A percentile compares a stretch with the other conserved stretches of the same genome.
phyloP scores from a whole-genome alignment of 495 filamentous ascomycete species.

The Lasiosphaeria miniovina region DNA sequence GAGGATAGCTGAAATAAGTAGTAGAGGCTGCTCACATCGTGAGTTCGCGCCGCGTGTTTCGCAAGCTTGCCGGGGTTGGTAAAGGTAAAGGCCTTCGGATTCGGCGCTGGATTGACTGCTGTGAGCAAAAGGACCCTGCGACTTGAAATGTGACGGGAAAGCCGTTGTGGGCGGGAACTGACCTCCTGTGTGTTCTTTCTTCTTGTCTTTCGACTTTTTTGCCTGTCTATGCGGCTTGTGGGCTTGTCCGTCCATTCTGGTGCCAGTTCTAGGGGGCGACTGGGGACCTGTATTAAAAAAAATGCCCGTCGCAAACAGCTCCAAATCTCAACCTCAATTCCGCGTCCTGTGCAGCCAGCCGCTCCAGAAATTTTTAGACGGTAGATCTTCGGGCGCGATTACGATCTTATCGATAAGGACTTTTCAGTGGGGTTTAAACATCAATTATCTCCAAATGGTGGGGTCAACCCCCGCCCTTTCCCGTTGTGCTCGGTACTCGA shows the following conservation, averaged over 20 bases:
- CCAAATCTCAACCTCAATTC: slow-evolving; percentile 5
- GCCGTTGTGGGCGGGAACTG: slow-evolving; percentile 9
- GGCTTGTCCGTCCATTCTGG: slow-evolving; percentile 73
- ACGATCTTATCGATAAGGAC: slow-evolving; percentile 27
- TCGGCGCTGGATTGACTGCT: slow-evolving; percentile 50
- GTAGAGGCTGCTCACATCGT: slow-evolving; percentile 65
- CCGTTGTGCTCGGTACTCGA: too few species aligned
- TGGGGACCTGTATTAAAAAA: slow-evolving; percentile 3
- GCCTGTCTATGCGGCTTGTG: slow-evolving; percentile 80
- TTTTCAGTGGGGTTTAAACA: neutral
- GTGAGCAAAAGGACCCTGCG: slow-evolving; percentile 11
- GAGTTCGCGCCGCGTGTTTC: slow-evolving; percentile 79
- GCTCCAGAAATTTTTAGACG: slow-evolving; percentile 34
- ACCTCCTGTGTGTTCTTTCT: slow-evolving; percentile 54
- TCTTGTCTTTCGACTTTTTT: slow-evolving; percentile 90
- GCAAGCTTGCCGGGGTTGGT: slow-evolving; percentile 81
- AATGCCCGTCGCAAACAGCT: slow-evolving; percentile 13
- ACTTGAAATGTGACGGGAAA: neutral
- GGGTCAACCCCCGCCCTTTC: neutral
- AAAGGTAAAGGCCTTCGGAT: slow-evolving; percentile 90
- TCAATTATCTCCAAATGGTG: neutral
- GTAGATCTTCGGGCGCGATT: slow-evolving; percentile 12
- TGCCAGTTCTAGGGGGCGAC: slow-evolving; percentile 10
- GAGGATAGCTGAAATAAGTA: neutral
- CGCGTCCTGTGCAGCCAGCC: neutral